These are phyloP conservation scores for Pseudogymnoascus sp. DNA, from an alignment of 2,329 filamentous ascomycete genomes.

Conservation along the genomic window DNA sequence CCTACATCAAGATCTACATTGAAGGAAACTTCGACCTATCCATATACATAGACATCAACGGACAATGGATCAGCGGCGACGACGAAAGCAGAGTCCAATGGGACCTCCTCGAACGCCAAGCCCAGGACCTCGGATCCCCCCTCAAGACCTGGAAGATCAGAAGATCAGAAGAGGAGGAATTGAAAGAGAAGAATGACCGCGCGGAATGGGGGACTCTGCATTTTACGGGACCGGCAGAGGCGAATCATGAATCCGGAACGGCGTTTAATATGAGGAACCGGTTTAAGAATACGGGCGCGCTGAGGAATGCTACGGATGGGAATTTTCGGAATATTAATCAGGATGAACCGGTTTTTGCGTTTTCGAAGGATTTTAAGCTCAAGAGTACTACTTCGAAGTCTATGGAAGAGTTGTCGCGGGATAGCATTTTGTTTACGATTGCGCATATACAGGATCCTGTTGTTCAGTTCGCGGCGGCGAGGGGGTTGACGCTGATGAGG, in stretches of 20 bases:
- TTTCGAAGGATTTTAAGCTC: slow-evolving; percentile 55
- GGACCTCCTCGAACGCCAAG: slow-evolving; percentile 40
- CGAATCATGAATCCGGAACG: slow-evolving; percentile 61
- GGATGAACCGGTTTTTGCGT: slow-evolving; percentile 74
- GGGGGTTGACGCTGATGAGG: slow-evolving; percentile 68
- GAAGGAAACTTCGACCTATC: slow-evolving; percentile 56
- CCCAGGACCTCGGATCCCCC: slow-evolving; percentile 28
- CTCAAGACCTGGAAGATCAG: slow-evolving; percentile 61
- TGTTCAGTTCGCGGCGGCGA: slow-evolving; percentile 67
- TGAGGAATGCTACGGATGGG: slow-evolving; percentile 59
- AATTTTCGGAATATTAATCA: slow-evolving; percentile 63
- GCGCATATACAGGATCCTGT: slow-evolving; percentile 70
- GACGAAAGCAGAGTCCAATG: slow-evolving; percentile 61
- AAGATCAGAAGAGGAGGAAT: slow-evolving; percentile 53
- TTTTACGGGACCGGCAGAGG: slow-evolving; percentile 62
- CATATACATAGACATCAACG: slow-evolving; percentile 60
- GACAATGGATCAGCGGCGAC: slow-evolving; percentile 76
- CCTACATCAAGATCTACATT: slow-evolving; percentile 65
- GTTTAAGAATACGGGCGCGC: slow-evolving; percentile 58
- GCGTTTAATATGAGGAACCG: slow-evolving; percentile 55
- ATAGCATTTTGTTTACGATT: slow-evolving; percentile 64
- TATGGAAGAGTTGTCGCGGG: slow-evolving; percentile 21
- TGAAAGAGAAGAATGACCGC: slow-evolving; percentile 65
- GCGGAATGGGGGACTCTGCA: slow-evolving; percentile 78
- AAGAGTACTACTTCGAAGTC: slow-evolving; percentile 27